Conservation (phyloP, 306 rosid species). For the Pachyrhizus erosus region DNA sequence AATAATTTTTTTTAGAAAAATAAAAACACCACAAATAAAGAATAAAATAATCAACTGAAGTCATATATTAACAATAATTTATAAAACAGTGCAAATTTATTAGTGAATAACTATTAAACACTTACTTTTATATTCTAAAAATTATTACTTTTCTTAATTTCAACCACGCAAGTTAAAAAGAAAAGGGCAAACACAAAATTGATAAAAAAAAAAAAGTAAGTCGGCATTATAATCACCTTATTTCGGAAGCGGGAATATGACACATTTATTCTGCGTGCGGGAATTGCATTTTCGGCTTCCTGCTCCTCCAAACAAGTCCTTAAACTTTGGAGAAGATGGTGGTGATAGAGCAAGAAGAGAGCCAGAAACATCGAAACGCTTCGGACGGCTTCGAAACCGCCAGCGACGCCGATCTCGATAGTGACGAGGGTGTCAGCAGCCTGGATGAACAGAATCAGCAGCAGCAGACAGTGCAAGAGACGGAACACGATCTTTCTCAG, state of each 20-base stretch:
- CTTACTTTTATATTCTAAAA: too few species aligned
- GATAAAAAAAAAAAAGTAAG: too few species aligned
- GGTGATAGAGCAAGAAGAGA: slow-evolving; percentile 32
- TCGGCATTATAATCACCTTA: not conserved
- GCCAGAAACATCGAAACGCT: not conserved
- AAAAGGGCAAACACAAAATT: too few species aligned
- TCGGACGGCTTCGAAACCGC: slow-evolving; percentile 56
- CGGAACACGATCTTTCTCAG: slow-evolving; percentile 25
- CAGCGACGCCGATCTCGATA: slow-evolving; percentile 46
- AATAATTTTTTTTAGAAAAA: too few species aligned
- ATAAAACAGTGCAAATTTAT: too few species aligned
- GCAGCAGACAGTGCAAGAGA: slow-evolving; percentile 6
- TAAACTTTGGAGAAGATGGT: slow-evolving; percentile 45
- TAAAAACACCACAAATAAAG: too few species aligned
- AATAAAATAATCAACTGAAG: too few species aligned
- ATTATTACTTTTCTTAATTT: too few species aligned
- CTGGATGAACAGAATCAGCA: not conserved
- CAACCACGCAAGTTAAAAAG: too few species aligned
- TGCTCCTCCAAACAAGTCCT: slow-evolving; percentile 14
- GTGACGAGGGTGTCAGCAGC: slow-evolving; percentile 14
- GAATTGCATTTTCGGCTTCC: not conserved
- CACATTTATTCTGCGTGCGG: not conserved
- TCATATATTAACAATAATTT: too few species aligned
- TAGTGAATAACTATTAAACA: too few species aligned
- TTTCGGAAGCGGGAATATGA: not conserved